Evolutionary conservation across 768 basidiomycete species (phyloP).

Genomic region (Neoboletus subvelutipes): DNA sequence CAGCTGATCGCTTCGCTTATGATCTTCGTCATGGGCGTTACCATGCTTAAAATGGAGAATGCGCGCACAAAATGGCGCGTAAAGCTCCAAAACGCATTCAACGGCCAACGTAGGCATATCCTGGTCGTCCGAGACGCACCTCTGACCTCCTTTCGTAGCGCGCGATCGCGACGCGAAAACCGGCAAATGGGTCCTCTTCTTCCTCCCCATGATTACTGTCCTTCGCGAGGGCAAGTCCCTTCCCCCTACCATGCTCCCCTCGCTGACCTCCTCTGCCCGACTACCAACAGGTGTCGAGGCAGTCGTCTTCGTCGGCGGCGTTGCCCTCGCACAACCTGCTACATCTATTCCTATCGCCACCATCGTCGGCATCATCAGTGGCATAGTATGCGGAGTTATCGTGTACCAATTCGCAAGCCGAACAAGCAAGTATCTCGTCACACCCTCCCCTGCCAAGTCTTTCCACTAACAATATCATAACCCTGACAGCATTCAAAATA

Average conservation of each 20-base stretch:
- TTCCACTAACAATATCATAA: not conserved
- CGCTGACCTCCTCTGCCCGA: not conserved
- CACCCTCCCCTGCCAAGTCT: too few species aligned
- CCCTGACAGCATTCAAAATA: slow-evolving; percentile 59
- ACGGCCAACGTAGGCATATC: slow-evolving; percentile 45
- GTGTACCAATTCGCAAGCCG: slow-evolving; percentile 82
- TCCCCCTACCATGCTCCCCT: too few species aligned
- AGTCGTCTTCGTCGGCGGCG: slow-evolving; percentile 91
- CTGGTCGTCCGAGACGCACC: not conserved
- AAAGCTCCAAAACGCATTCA: slow-evolving; percentile 82
- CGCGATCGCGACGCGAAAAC: slow-evolving; percentile 49
- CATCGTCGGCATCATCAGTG: slow-evolving; percentile 79
- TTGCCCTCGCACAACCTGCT: slow-evolving; percentile 81
- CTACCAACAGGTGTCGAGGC: slow-evolving; percentile 68
- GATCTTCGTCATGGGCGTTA: slow-evolving; percentile 91
- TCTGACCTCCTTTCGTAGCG: slow-evolving; percentile 25
- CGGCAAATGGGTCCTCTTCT: slow-evolving; percentile 84
- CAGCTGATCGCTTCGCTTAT: slow-evolving; percentile 69
- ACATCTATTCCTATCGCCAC: slow-evolving; percentile 88
- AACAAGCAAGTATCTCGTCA: slow-evolving; percentile 47
- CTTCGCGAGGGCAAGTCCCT: slow-evolving; percentile 74
- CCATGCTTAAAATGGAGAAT: slow-evolving; percentile 94
- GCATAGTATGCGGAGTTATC: slow-evolving; percentile 68
- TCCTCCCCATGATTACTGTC: slow-evolving; percentile 89
- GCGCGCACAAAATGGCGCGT: slow-evolving; percentile 93